Base-by-base conservation (phyloP, 345 rosid genomes). In the Adansonia digitata region DNA sequence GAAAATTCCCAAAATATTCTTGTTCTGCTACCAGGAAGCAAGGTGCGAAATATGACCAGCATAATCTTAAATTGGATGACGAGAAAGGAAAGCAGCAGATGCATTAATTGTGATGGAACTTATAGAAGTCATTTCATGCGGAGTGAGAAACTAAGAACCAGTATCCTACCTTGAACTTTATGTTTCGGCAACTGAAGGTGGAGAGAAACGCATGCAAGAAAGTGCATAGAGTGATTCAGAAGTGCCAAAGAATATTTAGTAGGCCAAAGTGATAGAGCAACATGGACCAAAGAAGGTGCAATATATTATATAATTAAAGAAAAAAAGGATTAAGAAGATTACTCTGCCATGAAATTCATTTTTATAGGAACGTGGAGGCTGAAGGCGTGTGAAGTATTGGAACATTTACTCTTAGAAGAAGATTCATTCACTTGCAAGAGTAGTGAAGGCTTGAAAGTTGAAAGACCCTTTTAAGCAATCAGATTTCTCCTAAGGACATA, bases 401-500 rank as follows among this genome's bases (percentile, higher is more conserved):
- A 71, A 43, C 72, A 64, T 77, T 62, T 56, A 11, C 55, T 5
- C 43, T 27, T 18, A 39, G 15, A 72, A 71, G 12, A 37, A 17
- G 64, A 46, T n/a, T n/a, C n/a, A n/a, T n/a, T n/a, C n/a, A n/a
- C n/a, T n/a, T n/a, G n/a, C n/a, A n/a, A n/a, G n/a, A n/a, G n/a
- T n/a, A n/a, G 6, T 60, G 65, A 34, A 62, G 5, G 18, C 29
- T 39, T 39, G n/a, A n/a, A n/a, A n/a, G n/a, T n/a, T n/a, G n/a
- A n/a, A n/a, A n/a, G n/a, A n/a, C n/a, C 45, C 20, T 15, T 59
- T 76, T 18, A 57, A 63, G 63, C 74, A 74, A 43, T 8, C 24
- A 49, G 48, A 46, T 29, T 17, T 11, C 18, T 72, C 64, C 75
- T n/a, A n/a, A n/a, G n/a, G n/a, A n/a, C 77, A 75, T 53, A 75